Evolutionary conservation across 306 rosid genomes (phyloP), one percentile per base, ranked within the genome.

Genomic region (Fragaria ananassa): DNA sequence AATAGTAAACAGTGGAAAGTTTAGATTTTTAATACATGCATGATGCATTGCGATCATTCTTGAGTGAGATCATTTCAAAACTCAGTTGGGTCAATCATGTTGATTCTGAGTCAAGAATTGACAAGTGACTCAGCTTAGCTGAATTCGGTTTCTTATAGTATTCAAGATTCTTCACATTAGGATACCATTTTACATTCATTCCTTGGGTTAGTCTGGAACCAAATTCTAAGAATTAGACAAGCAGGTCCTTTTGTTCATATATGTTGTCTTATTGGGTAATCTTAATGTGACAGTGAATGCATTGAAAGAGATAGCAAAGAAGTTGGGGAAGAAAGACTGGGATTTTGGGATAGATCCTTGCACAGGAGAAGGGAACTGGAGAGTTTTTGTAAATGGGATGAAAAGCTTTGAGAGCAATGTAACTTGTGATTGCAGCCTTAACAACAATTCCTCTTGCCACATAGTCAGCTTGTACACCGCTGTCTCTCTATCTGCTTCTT

Each of bases 321-420:
- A 89, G 53, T 19, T 94, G 70, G 96, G 98, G 77, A 91, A 90
- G 88, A 93, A 77, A 62, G 95, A 91, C 18, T 94, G 98, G 98
- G 85, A 94, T 68, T 94, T 94, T 80, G 83, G 82, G 50, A 76
- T 84, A 53, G 95, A 91, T 57, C 96, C 97, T 8, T 94, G 98
- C 79, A 82, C 87, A 70, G 89, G 86, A 58, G 87, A 85, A 83
- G 97, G 90, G 21, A 90, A 79, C 0, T 91, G 97, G 98, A 85
- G n/a, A 4, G 81, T 39, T 0, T 23, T 31, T 19, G 27, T 79
- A 61, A 76, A 68, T 64, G 88, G 39, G 17, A 65, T 80, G 81
- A 89, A 84, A 86, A 84, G 90, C 12, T 83, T 86, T 81, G 89
- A 88, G 78, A 90, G 85, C 76, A 72, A 70, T 60, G 89, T 94